Conservation (phyloP, 1,284 basidiomycete genomes). For the Sanghuangporus baumii region DNA sequence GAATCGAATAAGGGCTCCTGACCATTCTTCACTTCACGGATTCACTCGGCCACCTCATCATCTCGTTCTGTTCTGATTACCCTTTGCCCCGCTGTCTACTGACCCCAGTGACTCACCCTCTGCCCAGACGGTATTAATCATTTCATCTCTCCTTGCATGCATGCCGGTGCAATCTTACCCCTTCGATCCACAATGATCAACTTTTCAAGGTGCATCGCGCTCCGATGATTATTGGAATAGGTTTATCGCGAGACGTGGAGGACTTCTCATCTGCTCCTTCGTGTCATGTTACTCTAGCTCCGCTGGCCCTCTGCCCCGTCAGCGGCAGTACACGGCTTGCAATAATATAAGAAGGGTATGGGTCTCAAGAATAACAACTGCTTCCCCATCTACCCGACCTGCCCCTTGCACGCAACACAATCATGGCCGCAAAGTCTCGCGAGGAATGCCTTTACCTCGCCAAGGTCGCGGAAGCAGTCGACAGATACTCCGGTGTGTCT, state of each 20-base stretch:
- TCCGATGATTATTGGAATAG: neutral
- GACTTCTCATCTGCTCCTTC: neutral
- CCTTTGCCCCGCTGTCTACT: neutral
- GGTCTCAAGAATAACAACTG: neutral
- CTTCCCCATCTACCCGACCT: neutral
- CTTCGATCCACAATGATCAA: neutral
- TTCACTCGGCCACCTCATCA: constrained; percentile 1
- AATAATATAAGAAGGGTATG: neutral
- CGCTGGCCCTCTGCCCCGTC: constrained; percentile 6
- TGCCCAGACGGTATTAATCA: constrained; percentile 3
- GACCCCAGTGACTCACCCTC: neutral
- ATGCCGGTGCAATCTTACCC: neutral
- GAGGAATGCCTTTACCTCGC: constrained; percentile 45
- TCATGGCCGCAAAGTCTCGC: constrained; percentile 14
- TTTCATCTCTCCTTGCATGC: neutral
- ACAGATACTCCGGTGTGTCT: constrained; percentile 55
- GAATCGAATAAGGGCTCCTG: neutral
- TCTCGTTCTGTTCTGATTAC: neutral
- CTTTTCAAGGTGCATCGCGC: neutral
- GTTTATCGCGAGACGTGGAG: neutral
- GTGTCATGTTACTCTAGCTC: constrained; percentile 1
- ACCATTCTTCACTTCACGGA: neutral
- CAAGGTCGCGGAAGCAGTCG: constrained; percentile 63
- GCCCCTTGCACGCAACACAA: neutral
- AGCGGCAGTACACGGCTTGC: neutral